A percentile compares a stretch with the other conserved stretches of the same genome.
These are phyloP conservation scores for Stagonosporopsis tanaceti DNA, from an alignment of 2,329 filamentous ascomycete species.

Conservation along the genomic window DNA sequence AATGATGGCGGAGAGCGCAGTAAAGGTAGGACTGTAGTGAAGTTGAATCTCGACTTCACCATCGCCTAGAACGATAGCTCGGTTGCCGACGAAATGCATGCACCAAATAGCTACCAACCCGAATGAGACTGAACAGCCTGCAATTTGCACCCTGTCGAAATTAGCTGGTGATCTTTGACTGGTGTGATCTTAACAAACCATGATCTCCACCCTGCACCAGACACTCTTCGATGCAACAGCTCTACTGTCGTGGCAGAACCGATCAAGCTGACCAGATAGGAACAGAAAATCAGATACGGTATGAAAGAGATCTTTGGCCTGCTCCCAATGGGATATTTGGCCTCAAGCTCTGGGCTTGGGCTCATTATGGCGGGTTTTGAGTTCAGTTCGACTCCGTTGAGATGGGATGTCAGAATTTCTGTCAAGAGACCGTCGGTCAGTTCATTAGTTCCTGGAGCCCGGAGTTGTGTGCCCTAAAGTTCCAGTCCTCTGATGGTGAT, in stretches of 20 bases:
- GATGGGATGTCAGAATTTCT: neutral
- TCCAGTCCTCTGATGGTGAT: neutral
- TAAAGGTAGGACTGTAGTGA: constrained; percentile 75
- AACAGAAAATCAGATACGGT: constrained; percentile 57
- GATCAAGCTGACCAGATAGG: constrained; percentile 74
- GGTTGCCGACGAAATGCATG: constrained; percentile 84
- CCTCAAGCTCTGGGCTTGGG: constrained; percentile 21
- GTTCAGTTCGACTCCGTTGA: neutral
- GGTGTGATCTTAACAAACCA: constrained; percentile 40
- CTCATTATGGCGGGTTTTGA: constrained; percentile 15
- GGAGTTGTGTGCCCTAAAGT: neutral
- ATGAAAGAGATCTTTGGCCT: constrained; percentile 52
- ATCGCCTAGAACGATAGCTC: constrained; percentile 74
- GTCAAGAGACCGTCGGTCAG: neutral
- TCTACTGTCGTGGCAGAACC: constrained; percentile 83
- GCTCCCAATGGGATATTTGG: constrained; percentile 45
- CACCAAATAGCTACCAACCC: constrained; percentile 60
- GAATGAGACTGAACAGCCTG: constrained; percentile 54
- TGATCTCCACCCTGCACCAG: constrained; percentile 54
- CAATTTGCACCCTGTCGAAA: constrained; percentile 51
- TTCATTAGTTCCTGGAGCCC: neutral
- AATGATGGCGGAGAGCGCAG: constrained; percentile 79
- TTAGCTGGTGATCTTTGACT: constrained; percentile 21
- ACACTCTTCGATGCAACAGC: constrained; percentile 78
- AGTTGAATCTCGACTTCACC: constrained; percentile 71